These are phyloP conservation scores for Alternaria burnsii DNA, from an alignment of 2,329 filamentous ascomycete genomes.

Conservation along the genomic window DNA sequence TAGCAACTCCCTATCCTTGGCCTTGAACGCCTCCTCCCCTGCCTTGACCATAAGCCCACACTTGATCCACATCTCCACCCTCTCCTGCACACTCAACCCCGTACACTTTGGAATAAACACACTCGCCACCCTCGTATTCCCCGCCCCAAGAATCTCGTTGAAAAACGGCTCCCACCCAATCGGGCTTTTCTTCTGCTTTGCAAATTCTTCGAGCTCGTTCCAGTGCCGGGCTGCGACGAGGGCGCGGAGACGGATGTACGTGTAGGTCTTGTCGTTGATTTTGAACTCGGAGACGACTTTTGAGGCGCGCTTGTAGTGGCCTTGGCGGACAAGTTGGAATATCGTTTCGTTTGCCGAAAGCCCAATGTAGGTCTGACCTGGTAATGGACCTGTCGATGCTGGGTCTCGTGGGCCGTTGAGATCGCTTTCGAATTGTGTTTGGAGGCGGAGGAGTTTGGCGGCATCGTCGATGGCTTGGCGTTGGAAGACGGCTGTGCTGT, in stretches of 20 bases:
- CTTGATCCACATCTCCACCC: slow-evolving; percentile 94
- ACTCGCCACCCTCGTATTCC: slow-evolving; percentile 85
- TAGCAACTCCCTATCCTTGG: slow-evolving; percentile 80
- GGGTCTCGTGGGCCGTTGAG: slow-evolving; percentile 65
- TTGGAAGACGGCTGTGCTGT: slow-evolving; percentile 74
- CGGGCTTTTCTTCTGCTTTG: slow-evolving; percentile 79
- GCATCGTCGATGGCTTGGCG: slow-evolving; percentile 81
- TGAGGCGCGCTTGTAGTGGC: slow-evolving; percentile 83
- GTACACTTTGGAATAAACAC: slow-evolving; percentile 90
- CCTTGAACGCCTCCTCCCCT: slow-evolving; percentile 87
- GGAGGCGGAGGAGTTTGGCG: slow-evolving; percentile 79
- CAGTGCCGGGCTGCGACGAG: slow-evolving; percentile 90
- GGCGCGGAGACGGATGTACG: slow-evolving; percentile 86
- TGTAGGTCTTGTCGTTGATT: slow-evolving; percentile 86
- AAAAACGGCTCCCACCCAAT: slow-evolving; percentile 99
- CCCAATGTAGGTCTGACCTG: slow-evolving; percentile 71
- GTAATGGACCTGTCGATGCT: slow-evolving; percentile 17
- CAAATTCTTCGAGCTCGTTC: slow-evolving; percentile 88
- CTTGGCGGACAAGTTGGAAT: slow-evolving; percentile 83
- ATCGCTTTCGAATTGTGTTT: slow-evolving; percentile 87
- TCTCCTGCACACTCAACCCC: slow-evolving; percentile 70
- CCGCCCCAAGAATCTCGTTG: slow-evolving; percentile 85
- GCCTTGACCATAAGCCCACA: slow-evolving; percentile 90
- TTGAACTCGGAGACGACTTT: slow-evolving; percentile 94
- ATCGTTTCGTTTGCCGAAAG: slow-evolving; percentile 91